A percentile compares a stretch with the other conserved stretches of the same genome.
Evolutionary conservation across 2,329 filamentous ascomycete genomes (phyloP).

Genomic region (Pestalotiopsis sp.): DNA sequence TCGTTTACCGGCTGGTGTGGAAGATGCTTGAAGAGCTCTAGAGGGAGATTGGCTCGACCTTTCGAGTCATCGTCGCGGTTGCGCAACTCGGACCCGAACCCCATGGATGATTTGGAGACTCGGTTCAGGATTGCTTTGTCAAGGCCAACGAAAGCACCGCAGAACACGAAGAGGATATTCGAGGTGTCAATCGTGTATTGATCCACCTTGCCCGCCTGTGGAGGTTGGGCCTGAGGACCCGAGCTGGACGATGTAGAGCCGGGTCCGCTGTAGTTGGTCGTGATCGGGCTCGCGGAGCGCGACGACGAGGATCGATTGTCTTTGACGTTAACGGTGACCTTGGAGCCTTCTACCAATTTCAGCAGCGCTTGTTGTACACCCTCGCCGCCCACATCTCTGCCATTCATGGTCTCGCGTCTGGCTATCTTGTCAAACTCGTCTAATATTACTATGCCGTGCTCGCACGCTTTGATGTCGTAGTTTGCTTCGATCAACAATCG

Average conservation of each 20-base stretch:
- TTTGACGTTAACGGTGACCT: constrained; percentile 89
- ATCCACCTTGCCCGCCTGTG: constrained; percentile 53
- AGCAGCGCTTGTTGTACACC: constrained; percentile 94
- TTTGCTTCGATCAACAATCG: constrained; percentile 87
- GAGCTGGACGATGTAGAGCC: constrained; percentile 45
- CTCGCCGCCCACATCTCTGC: constrained; percentile 93
- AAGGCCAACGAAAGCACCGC: constrained; percentile 90
- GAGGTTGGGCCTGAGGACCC: constrained; percentile 45
- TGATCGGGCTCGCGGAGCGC: constrained; percentile 53
- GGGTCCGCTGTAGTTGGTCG: constrained; percentile 52
- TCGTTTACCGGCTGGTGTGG: constrained; percentile 50
- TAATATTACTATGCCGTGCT: constrained; percentile 91
- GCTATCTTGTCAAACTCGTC: constrained; percentile 99
- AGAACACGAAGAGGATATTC: constrained; percentile 97
- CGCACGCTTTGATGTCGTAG: constrained; percentile 81
- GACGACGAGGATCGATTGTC: constrained; percentile 61
- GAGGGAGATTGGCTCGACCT: constrained; percentile 63
- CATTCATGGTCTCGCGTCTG: constrained; percentile 81
- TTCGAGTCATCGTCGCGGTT: constrained; percentile 50
- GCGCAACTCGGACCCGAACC: constrained; percentile 85
- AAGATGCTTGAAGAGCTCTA: constrained; percentile 59
- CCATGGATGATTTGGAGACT: constrained; percentile 84
- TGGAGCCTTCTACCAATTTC: constrained; percentile 96
- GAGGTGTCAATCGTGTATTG: constrained; percentile 84
- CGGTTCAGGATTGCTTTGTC: constrained; percentile 86